Evolutionary conservation across 1,139 yeast genomes (phyloP).

Genomic region (Candida mesenterica): DNA sequence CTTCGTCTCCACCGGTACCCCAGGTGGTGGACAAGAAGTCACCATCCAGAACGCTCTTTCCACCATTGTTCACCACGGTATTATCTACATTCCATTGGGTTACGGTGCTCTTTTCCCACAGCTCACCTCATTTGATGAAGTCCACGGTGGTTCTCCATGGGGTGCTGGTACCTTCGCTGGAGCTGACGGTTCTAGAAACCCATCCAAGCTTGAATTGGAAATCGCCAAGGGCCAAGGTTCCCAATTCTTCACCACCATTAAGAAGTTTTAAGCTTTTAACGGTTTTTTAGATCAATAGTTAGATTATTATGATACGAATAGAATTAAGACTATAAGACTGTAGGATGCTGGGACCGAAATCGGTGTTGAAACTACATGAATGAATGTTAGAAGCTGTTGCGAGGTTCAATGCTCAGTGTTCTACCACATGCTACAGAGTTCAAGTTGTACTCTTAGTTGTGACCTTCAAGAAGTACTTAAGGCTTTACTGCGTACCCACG

Average conservation of each 20-base stretch:
- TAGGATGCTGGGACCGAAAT: too few relatives aligned
- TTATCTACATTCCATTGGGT: conserved; percentile 38
- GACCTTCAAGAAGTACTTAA: too few relatives aligned
- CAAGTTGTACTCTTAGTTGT: too few relatives aligned
- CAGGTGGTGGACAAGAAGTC: conserved; percentile 43
- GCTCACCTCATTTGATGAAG: conserved; percentile 29
- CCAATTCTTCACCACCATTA: conserved; percentile 25
- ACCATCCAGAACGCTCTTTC: conserved; percentile 35
- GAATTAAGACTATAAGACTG: too few relatives aligned
- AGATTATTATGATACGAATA: too few relatives aligned
- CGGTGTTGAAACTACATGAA: too few relatives aligned
- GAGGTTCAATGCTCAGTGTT: too few relatives aligned
- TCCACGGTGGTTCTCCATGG: conserved; percentile 43
- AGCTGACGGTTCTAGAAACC: conserved; percentile 37
- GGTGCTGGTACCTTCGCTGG: conserved; percentile 44
- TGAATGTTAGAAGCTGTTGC: too few relatives aligned
- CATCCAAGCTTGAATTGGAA: conserved; percentile 32
- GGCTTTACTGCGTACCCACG: too few relatives aligned
- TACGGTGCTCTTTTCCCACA: conserved; percentile 28
- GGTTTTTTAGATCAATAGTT: conserved; percentile 8
- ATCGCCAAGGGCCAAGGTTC: conserved; percentile 36
- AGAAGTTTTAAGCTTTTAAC: too few relatives aligned
- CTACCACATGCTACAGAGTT: too few relatives aligned
- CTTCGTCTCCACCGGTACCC: conserved; percentile 37
- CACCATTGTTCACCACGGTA: conserved; percentile 37